A percentile compares a stretch with the other conserved stretches of the same genome.
Evolutionary conservation across 257 asterid species (phyloP).

Genomic region (Salvia splendens): DNA sequence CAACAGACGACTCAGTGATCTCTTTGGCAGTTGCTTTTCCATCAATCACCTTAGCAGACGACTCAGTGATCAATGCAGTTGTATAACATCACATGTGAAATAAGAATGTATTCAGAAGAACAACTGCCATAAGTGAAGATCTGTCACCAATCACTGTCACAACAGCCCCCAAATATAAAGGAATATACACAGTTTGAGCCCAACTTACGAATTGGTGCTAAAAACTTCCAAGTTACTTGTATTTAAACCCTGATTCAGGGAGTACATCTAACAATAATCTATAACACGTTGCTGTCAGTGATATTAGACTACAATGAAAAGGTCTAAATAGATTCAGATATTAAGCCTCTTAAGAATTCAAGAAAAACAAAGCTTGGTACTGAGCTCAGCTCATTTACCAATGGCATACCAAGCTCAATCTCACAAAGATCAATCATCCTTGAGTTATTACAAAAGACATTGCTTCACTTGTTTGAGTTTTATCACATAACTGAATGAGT

Average conservation of each 20-base stretch:
- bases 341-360: background rate
- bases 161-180: background rate
- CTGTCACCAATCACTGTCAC: background rate
- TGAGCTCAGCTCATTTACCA: background rate
- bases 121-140: background rate
- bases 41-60: constrained; percentile 68
- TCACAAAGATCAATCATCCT: too few relatives aligned
- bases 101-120: constrained; percentile 3
- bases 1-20: constrained; percentile 82
- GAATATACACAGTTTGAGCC: background rate
- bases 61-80: constrained; percentile 60
- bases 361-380: background rate
- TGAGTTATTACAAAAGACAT: too few relatives aligned
- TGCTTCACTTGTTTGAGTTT: too few relatives aligned
- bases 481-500: too few relatives aligned
- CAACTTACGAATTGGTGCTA: background rate
- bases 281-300: background rate
- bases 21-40: constrained; percentile 76
- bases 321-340: background rate
- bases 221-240: background rate
- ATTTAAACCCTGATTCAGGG: background rate
- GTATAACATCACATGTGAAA: constrained; percentile 29
- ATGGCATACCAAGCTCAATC: background rate
- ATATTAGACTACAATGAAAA: background rate
- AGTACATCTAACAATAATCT: too few relatives aligned